Percentiles rank a stretch among this genome's conserved stretches.
Conservation (phyloP, 768 basidiomycete genomes). For the Rhodotorula taiwanensis region DNA sequence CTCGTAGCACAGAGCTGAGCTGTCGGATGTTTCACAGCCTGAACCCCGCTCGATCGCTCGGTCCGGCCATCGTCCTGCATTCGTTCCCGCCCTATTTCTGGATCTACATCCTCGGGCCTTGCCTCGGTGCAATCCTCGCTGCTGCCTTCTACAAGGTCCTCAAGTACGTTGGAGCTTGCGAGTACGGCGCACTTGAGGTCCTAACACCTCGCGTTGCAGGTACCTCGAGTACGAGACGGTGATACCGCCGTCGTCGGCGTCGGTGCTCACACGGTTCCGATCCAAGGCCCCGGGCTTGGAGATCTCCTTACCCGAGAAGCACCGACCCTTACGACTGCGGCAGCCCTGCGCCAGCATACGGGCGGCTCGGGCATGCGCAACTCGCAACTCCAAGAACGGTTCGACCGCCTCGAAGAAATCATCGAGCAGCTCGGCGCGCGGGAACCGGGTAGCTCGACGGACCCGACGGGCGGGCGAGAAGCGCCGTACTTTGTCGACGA, state of each 20-base stretch:
- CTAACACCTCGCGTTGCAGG: no score
- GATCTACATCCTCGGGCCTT: slow-evolving; percentile 1
- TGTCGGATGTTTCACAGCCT: no score
- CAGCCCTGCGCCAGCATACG: not conserved
- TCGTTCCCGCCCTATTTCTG: slow-evolving; percentile 33
- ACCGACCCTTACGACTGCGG: no score
- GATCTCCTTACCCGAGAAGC: not conserved
- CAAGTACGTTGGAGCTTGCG: slow-evolving; percentile 5
- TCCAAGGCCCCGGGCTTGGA: slow-evolving; percentile 11
- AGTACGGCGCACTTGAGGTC: no score
- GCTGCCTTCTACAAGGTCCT: slow-evolving; percentile 28
- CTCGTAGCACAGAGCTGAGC: no score
- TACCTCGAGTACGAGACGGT: slow-evolving; percentile 29
- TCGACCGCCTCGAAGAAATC: slow-evolving; percentile 2
- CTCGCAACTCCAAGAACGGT: not conserved
- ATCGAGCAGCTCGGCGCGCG: not conserved
- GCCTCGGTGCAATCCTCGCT: slow-evolving; percentile 9
- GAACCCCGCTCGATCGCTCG: slow-evolving; percentile 18
- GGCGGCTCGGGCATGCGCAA: no score
- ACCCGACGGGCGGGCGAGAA: no score
- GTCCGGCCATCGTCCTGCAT: slow-evolving; percentile 23
- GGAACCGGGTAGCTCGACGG: not conserved
- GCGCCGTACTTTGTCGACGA: no score
- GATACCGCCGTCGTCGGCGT: not conserved
- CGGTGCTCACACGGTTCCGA: not conserved